Base-by-base conservation (phyloP, 108 stramenopile species). In the Pseudonitzschia pungens region DNA sequence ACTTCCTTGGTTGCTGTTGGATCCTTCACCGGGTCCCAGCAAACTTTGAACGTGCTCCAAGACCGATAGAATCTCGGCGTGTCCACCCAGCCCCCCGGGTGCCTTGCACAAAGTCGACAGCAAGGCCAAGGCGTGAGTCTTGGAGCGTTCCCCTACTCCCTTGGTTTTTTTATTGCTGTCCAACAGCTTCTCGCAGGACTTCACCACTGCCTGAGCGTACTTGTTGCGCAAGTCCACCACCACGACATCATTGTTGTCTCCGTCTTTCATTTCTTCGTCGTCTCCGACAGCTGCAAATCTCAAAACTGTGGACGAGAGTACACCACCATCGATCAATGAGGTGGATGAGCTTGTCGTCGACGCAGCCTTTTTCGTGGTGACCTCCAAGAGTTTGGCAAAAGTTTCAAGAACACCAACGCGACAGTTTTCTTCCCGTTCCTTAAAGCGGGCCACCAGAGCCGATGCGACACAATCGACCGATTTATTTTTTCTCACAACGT, bases 351-450 rank as follows among this genome's bases (percentile, higher is more conserved):
- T 58, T 7, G 26, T 21, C 0, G 26, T 7, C 26, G 57, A 58
- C 11, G 71, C 55, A 12, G 88, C 83, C 4, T 87, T 88, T 12
- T 69, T 27, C 9, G 90, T 72, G 0, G 90, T 91, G 48, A 87
- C 82, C 27, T 82, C 81, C 67, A 99, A 81, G 29, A 99, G 86
- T 31, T 79, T 76, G 18, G 92, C 81, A 67, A 96, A 96, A 71
- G 91, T 93, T 40, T 87, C 92, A 68, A 99, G 82, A 32, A 97
- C 83, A 70, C 92, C 98, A 22, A 96, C 91, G 45, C 97, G 96
- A 69, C 97, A 98, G 78, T 97, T 99, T 76, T 99, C 98, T 74
- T 99, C 98, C 8, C 98, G 87, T 83, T 99, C 98, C 78, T 96
- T 97, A 86, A 97, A 97, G 22, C 97, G 83, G 41, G 71, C 71